Conservation (phyloP, 31 red algal species). For the Odonthalia washingtoniensis region DNA sequence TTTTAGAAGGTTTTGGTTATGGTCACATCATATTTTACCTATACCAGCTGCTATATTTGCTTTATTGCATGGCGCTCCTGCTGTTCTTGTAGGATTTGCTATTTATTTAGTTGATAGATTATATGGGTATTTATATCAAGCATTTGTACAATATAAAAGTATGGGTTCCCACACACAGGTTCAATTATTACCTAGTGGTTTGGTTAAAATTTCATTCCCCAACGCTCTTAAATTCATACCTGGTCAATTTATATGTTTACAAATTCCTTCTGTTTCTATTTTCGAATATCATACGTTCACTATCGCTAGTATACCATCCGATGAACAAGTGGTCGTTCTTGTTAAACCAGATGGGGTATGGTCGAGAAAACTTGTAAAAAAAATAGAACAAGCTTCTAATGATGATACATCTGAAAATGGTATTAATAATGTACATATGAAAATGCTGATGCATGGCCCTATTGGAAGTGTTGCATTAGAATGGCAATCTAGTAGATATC, state of each 20-base stretch:
- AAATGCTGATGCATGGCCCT: constrained; percentile 6
- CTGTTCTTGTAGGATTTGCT: constrained; percentile 7
- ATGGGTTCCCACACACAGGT: neutral
- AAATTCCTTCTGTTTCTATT: too few relatives aligned
- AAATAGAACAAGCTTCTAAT: neutral
- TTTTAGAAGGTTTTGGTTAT: constrained; percentile 14
- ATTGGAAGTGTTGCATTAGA: constrained; percentile 33
- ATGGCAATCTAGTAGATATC: constrained; percentile 20
- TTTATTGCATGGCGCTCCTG: constrained; percentile 13
- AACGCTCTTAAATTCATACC: too few relatives aligned
- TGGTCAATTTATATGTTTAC: too few relatives aligned
- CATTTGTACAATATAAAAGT: neutral
- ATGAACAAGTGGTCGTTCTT: constrained; percentile 21
- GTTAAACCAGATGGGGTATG: constrained; percentile 19
- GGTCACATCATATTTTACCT: constrained; percentile 25
- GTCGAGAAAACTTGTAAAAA: constrained; percentile 16
- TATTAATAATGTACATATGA: neutral
- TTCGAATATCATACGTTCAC: constrained; percentile 32
- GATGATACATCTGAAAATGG: neutral
- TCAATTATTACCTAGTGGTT: neutral
- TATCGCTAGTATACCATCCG: constrained; percentile 9
- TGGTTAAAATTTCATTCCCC: constrained; percentile 13
- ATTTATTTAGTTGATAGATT: constrained; percentile 21
- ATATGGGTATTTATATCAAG: constrained; percentile 40
- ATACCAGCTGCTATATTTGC: constrained; percentile 13